Evolutionary conservation across 208 protist genomes (phyloP).

Genomic region (Herpetomonas samuelpessoai): DNA sequence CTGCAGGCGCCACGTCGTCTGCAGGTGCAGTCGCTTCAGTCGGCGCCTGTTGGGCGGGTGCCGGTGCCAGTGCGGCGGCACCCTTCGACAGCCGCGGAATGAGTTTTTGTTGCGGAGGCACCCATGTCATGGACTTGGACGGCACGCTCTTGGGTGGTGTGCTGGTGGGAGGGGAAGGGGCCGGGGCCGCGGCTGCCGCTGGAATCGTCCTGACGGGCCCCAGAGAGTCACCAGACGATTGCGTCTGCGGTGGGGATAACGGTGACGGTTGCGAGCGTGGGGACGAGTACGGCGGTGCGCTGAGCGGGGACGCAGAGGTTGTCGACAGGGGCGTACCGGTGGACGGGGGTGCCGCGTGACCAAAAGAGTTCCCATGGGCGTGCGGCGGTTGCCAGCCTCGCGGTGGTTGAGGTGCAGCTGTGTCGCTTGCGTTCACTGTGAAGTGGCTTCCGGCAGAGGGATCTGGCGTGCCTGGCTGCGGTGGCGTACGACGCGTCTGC

Average conservation of each 20-base stretch:
- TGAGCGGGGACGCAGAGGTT: too few species aligned
- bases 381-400: neutral
- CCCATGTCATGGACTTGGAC: conserved; percentile 5
- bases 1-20: too few species aligned
- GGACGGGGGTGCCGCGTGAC: too few species aligned
- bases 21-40: too few species aligned
- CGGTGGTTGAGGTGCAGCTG: neutral
- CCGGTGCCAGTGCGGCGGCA: neutral
- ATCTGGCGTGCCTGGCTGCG: conserved; percentile 1
- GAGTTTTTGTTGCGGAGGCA: conserved; percentile 2
- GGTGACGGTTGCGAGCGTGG: too few species aligned
- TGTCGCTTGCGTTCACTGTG: neutral
- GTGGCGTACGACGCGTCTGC: neutral
- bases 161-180: neutral
- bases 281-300: too few species aligned
- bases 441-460: neutral
- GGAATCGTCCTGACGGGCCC: too few species aligned
- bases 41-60: neutral
- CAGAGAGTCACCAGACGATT: too few species aligned
- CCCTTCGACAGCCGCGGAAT: neutral
- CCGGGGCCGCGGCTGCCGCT: too few species aligned
- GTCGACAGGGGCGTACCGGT: too few species aligned
- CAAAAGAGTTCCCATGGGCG: too few species aligned
- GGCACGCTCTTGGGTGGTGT: neutral
- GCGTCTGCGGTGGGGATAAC: too few species aligned